Evolutionary conservation across 441 rosid species (phyloP).

Genomic region (Pelargonium fulgidum): DNA sequence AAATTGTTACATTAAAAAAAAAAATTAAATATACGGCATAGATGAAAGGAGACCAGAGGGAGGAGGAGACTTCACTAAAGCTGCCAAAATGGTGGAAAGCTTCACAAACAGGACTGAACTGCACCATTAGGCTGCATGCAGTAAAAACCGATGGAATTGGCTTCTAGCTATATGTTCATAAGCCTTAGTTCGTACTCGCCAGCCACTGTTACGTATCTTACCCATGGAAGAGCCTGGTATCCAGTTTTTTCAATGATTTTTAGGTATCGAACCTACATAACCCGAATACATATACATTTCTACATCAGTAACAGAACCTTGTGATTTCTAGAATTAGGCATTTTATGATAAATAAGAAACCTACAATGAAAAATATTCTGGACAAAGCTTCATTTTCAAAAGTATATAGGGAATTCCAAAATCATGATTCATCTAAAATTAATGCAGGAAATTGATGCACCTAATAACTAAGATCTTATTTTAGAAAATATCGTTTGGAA

Average conservation of each 20-base stretch:
- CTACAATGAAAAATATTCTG: neutral
- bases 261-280: conserved; percentile 62
- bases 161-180: conserved; percentile 23
- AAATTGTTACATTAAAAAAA: neutral
- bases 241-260: conserved; percentile 85
- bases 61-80: neutral
- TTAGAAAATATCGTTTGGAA: neutral
- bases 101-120: neutral
- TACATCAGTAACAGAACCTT: neutral
- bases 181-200: conserved; percentile 84
- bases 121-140: neutral
- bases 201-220: conserved; percentile 81
- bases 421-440: too few species aligned
- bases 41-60: neutral
- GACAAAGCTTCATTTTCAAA: neutral
- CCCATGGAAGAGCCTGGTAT: conserved; percentile 83
- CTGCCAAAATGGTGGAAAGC: neutral
- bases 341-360: neutral
- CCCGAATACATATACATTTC: neutral
- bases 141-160: neutral
- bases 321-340: neutral
- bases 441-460: too few species aligned
- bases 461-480: too few species aligned
- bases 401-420: too few species aligned
- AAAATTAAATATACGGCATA: neutral